phyloP scores from a whole-genome alignment of 164 flowering plant genomes.

The Aristolochia contorta region DNA sequence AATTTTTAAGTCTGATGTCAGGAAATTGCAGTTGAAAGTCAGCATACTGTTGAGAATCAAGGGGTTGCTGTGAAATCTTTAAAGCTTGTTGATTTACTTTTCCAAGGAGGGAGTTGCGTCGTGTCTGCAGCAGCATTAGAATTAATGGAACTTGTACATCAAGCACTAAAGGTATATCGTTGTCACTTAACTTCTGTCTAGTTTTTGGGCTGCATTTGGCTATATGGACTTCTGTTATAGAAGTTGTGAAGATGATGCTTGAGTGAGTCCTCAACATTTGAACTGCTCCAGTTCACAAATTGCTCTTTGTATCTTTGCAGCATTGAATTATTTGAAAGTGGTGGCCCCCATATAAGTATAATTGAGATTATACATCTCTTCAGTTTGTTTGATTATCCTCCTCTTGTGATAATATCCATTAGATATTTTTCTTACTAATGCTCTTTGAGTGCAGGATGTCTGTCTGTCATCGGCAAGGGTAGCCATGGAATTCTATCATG shows the following conservation, averaged over 20 bases:
- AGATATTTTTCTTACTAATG: background rate
- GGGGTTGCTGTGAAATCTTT: conserved; percentile 17
- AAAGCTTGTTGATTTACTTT: conserved; percentile 52
- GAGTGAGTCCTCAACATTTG: background rate
- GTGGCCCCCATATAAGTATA: too few species aligned
- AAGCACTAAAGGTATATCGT: conserved; percentile 49
- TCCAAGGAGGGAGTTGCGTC: conserved; percentile 57
- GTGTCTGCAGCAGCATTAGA: conserved; percentile 71
- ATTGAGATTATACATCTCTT: too few species aligned
- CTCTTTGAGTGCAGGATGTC: conserved; percentile 50
- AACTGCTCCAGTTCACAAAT: background rate
- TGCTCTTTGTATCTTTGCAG: too few species aligned
- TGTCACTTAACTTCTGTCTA: background rate
- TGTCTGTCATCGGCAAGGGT: conserved; percentile 80
- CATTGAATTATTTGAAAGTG: too few species aligned
- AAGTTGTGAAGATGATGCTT: too few species aligned
- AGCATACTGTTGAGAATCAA: conserved; percentile 11
- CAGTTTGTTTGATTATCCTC: too few species aligned
- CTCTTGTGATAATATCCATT: background rate
- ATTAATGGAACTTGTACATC: conserved; percentile 76
- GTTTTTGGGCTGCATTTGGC: conserved; percentile 6
- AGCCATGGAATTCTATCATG: conserved; percentile 78
- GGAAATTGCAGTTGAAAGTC: conserved; percentile 13
- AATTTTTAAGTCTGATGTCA: background rate
- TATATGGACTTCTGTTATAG: too few species aligned